Evolutionary conservation across 768 basidiomycete genomes (phyloP).

Genomic region (Agaricus bisporus): DNA sequence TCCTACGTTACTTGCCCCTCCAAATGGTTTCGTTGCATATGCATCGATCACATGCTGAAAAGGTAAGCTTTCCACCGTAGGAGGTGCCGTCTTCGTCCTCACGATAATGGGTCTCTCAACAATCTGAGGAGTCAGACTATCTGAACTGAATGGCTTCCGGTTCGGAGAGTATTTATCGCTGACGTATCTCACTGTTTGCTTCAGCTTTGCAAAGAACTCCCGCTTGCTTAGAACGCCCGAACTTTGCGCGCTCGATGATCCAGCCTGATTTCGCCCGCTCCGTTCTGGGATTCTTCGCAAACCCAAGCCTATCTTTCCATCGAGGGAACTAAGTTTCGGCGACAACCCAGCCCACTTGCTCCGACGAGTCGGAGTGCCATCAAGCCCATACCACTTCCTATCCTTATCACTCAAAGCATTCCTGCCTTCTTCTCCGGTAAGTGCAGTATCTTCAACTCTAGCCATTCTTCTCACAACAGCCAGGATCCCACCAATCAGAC

Average conservation of each 20-base stretch:
- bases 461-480: conserved; percentile 51
- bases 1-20: conserved; percentile 36
- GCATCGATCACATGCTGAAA: conserved; percentile 18
- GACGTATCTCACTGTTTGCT: conserved; percentile 59
- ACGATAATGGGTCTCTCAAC: conserved; percentile 56
- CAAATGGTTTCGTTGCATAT: conserved; percentile 35
- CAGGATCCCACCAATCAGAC: conserved; percentile 46
- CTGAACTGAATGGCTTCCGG: conserved; percentile 16
- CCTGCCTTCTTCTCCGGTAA: conserved; percentile 53
- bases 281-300: conserved; percentile 44
- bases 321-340: not conserved
- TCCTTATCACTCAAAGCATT: conserved; percentile 59
- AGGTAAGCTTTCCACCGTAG: not conserved
- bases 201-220: conserved; percentile 61
- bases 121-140: conserved; percentile 12
- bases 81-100: conserved; percentile 8
- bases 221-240: conserved; percentile 63
- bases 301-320: conserved; percentile 33
- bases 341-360: not conserved
- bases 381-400: conserved; percentile 62
- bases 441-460: conserved; percentile 52
- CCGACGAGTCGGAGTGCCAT: conserved; percentile 6
- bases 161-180: conserved; percentile 51
- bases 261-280: conserved; percentile 22
- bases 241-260: conserved; percentile 24